Evolutionary conservation across 2,329 filamentous ascomycete genomes (phyloP).

Genomic region (Torrubiella hemipterigena): DNA sequence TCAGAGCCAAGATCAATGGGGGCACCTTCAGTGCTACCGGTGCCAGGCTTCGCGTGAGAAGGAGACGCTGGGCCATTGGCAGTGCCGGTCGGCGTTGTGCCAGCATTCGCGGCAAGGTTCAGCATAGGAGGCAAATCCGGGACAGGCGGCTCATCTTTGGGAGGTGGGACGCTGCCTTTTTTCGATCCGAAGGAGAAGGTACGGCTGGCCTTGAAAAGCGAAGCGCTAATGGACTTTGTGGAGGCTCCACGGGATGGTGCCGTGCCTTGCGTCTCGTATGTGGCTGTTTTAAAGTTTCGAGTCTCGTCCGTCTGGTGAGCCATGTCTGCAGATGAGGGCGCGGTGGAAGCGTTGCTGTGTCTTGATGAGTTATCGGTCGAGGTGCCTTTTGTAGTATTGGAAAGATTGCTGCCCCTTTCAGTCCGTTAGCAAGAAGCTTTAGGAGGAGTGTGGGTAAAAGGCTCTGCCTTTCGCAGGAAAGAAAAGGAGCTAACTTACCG

Average conservation of each 20-base stretch:
- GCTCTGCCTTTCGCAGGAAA: slow-evolving; percentile 9
- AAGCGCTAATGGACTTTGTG: slow-evolving; percentile 35
- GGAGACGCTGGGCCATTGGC: slow-evolving; percentile 36
- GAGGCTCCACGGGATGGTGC: slow-evolving; percentile 5
- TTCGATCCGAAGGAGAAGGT: slow-evolving; percentile 48
- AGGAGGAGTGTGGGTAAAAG: slow-evolving; percentile 7
- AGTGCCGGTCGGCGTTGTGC: slow-evolving; percentile 1
- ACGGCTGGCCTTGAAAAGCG: slow-evolving; percentile 43
- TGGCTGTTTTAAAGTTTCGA: slow-evolving; percentile 23
- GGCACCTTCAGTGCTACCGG: neutral
- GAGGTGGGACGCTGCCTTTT: slow-evolving; percentile 31
- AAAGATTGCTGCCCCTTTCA: slow-evolving; percentile 41
- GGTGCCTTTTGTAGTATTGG: slow-evolving; percentile 47
- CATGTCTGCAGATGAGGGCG: slow-evolving; percentile 42
- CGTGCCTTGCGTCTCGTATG: slow-evolving; percentile 19
- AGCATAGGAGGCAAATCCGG: slow-evolving; percentile 27
- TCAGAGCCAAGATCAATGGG: slow-evolving; percentile 44
- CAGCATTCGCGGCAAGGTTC: slow-evolving; percentile 11
- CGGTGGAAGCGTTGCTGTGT: slow-evolving; percentile 50
- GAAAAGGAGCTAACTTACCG: slow-evolving; percentile 31
- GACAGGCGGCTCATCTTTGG: slow-evolving; percentile 15
- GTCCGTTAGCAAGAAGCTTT: slow-evolving; percentile 7
- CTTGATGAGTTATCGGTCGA: slow-evolving; percentile 50
- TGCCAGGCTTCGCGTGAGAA: slow-evolving; percentile 28
- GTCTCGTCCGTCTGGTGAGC: slow-evolving; percentile 14